These are phyloP conservation scores for Escallonia herrerae DNA, from an alignment of 129 eudicot species.

Conservation along the genomic window DNA sequence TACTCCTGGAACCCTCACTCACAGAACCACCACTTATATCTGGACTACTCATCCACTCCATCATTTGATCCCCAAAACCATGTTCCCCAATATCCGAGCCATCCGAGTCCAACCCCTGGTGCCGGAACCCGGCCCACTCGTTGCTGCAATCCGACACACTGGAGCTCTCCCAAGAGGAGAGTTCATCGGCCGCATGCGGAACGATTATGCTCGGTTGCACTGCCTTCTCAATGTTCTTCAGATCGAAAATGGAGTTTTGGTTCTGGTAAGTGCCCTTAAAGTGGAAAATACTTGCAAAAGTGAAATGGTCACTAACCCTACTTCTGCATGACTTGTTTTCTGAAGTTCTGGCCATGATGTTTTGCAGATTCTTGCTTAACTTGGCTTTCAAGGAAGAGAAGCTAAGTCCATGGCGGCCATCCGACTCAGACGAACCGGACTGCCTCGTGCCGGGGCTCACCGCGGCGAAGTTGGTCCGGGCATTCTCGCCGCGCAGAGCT, in stretches of 20 bases:
- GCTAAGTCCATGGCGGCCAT: constrained; percentile 21
- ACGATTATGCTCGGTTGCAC: constrained; percentile 82
- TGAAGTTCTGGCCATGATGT: constrained; percentile 52
- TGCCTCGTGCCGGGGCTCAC: constrained; percentile 5
- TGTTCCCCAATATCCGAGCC: constrained; percentile 58
- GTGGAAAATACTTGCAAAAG: constrained; percentile 75
- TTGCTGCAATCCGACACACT: constrained; percentile 47
- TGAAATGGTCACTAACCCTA: constrained; percentile 76
- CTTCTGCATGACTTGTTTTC: constrained; percentile 58
- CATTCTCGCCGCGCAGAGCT: constrained; percentile 67
- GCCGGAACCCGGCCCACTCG: constrained; percentile 38
- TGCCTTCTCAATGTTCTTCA: constrained; percentile 42
- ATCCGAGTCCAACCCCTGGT: constrained; percentile 48
- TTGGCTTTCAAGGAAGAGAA: constrained; percentile 70
- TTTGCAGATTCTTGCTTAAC: constrained; percentile 69
- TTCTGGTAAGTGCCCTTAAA: constrained; percentile 26
- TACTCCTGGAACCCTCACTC: constrained; percentile 46
- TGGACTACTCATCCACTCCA: constrained; percentile 65
- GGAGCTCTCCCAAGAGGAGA: constrained; percentile 55
- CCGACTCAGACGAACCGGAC: constrained; percentile 12
- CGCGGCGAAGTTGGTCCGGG: constrained; percentile 60
- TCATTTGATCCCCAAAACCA: constrained; percentile 34
- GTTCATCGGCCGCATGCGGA: constrained; percentile 24
- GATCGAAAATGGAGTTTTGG: not conserved
- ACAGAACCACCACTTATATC: constrained; percentile 27